These are phyloP conservation scores for Penicillium turbatum DNA, from an alignment of 495 filamentous ascomycete genomes.

Conservation along the genomic window DNA sequence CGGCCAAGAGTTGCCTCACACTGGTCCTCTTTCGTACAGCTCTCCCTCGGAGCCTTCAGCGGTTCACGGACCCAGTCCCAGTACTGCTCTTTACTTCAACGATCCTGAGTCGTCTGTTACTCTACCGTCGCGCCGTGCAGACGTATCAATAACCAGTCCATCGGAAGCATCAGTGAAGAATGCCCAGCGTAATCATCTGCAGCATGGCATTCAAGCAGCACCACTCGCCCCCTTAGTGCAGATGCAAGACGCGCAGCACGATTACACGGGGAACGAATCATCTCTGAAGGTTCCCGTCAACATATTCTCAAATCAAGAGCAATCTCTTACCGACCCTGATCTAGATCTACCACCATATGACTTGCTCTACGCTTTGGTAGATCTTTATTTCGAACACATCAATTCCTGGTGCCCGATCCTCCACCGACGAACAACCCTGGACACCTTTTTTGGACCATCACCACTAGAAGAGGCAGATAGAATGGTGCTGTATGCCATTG, in stretches of 20 bases:
- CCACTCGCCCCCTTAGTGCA: conserved; percentile 25
- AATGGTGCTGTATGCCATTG: conserved; percentile 80
- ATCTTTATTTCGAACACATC: conserved; percentile 86
- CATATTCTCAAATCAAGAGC: conserved; percentile 41
- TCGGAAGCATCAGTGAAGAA: conserved; percentile 36
- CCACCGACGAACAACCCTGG: conserved; percentile 71
- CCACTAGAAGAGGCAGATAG: conserved; percentile 74
- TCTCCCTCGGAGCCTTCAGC: conserved; percentile 44
- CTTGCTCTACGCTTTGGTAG: conserved; percentile 71
- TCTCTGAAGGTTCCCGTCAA: conserved; percentile 42
- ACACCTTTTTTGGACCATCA: conserved; percentile 74
- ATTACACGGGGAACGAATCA: conserved; percentile 45
- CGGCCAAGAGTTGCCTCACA: conserved; percentile 23
- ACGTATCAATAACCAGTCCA: conserved; percentile 34
- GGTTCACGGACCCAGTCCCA: conserved; percentile 35
- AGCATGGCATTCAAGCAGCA: conserved; percentile 16
- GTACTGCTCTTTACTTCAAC: conserved; percentile 34
- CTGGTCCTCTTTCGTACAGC: conserved; percentile 34
- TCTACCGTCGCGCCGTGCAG: conserved; percentile 27
- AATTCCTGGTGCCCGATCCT: conserved; percentile 90
- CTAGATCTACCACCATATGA: conserved; percentile 82
- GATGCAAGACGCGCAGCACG: conserved; percentile 20
- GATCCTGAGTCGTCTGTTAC: conserved; percentile 29
- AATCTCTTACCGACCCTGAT: conserved; percentile 52
- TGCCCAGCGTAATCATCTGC: conserved; percentile 20